phyloP scores from a whole-genome alignment of 1,139 yeast species.

The Hyphopichia wangnamkhiaoensis region DNA sequence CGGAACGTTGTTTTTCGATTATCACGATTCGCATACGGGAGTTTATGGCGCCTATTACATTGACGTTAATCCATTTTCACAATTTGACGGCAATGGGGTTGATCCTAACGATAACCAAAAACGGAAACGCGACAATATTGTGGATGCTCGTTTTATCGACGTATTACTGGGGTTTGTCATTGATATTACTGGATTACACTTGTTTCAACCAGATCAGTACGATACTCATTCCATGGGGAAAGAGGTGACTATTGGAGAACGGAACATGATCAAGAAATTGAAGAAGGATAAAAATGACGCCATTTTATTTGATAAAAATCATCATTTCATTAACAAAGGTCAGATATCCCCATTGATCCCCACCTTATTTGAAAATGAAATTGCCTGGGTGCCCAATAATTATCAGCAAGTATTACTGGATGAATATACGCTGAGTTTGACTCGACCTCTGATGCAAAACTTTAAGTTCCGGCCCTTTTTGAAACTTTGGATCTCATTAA shows the following conservation, averaged over 20 bases:
- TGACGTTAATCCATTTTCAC: constrained; percentile 2
- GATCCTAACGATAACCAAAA: too few species aligned
- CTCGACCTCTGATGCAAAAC: not conserved
- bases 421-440: not conserved
- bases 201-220: constrained; percentile 4
- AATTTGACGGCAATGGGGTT: constrained; percentile 2
- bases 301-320: constrained; percentile 1
- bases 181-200: constrained; percentile 23
- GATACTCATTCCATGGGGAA: too few species aligned
- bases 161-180: constrained; percentile 22
- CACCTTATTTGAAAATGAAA: constrained; percentile 24
- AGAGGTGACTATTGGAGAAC: not conserved
- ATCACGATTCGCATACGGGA: not conserved
- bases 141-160: constrained; percentile 24
- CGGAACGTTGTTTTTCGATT: constrained; percentile 1
- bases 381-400: constrained; percentile 24
- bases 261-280: not conserved
- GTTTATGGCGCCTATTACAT: not conserved
- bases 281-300: not conserved
- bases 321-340: constrained; percentile 18
- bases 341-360: constrained; percentile 23
- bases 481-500: constrained; percentile 1
- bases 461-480: constrained; percentile 1
- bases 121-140: constrained; percentile 16
- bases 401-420: constrained; percentile 7